phyloP scores from a whole-genome alignment of 306 rosid genomes.

The Medicago ruthenica region DNA sequence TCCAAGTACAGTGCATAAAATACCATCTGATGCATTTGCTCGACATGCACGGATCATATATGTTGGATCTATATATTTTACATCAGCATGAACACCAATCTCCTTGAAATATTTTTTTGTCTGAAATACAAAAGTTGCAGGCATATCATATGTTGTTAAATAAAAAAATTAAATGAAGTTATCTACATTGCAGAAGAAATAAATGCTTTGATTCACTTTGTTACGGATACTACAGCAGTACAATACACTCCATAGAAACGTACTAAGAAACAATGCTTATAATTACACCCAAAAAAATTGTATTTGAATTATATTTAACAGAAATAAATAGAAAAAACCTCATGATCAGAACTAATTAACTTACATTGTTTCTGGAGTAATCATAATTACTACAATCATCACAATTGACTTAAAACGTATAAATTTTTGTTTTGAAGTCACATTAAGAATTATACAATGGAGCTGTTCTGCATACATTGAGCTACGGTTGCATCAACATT shows the following conservation, averaged over 20 bases:
- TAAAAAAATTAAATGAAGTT: neutral
- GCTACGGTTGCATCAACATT: constrained; percentile 19
- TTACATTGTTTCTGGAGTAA: neutral
- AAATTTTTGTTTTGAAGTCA: no score
- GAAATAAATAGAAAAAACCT: neutral
- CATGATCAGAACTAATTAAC: neutral
- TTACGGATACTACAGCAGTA: neutral
- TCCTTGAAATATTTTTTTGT: constrained; percentile 75
- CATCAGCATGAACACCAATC: constrained; percentile 79
- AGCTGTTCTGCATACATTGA: constrained; percentile 16
- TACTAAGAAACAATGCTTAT: neutral
- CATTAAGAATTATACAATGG: neutral
- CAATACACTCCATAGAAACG: neutral
- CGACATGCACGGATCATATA: constrained; percentile 98
- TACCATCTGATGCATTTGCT: constrained; percentile 99
- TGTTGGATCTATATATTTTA: constrained; percentile 95
- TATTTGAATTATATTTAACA: neutral
- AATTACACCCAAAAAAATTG: neutral
- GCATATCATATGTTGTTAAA: neutral
- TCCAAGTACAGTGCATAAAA: constrained; percentile 91
- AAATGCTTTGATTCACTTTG: neutral
- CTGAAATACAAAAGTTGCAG: constrained; percentile 53
- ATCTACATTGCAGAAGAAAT: neutral
- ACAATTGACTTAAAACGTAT: no score
- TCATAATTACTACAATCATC: neutral